Base-by-base conservation (phyloP, 108 stramenopile species). In the Skeletonema costatum region DNA sequence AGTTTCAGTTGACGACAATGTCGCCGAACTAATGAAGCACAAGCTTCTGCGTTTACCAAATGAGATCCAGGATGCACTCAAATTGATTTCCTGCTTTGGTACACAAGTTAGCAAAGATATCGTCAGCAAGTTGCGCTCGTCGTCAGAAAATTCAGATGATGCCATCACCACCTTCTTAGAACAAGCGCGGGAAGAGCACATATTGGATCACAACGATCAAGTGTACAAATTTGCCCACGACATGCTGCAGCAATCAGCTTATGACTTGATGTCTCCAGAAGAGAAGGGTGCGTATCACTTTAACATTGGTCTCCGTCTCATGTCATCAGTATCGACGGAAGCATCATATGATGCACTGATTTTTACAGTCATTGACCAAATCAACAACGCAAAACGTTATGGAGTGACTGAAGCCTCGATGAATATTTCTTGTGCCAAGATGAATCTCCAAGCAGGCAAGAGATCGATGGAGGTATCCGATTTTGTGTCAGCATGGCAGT, bases 231-330 rank as follows among this genome's bases (percentile, higher is more conserved):
- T 88, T 50, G 60, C 60, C 12, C 88, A 88, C 56, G 88, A 88
- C 62, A 76, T 63, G 39, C 74, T 88, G 2, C 71, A 83, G 64
- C 83, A 88, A 70, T 80, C 88, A n/a, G 83, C 88, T 6, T 88
- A 88, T 51, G 73, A 64, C 14, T 53, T 88, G 56, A 76, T 88
- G 12, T 32, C 77, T 50, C 32, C 70, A 0, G 61, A 73, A 31
- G 64, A 74, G 7, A 73, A 68, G 35, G 38, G 39, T 56, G 62
- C 44, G 2, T 63, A 11, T 36, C 62, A 63, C 38, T 63, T 38
- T 36, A 63, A 29, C 5, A 32, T 63, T 33, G 62, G 62, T n/a
- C 50, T 51, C 19, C 58, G 69, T 25, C 61, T 68, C 32, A 58
- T 46, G 67, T 36, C 39, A 39, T 35, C 29, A 10, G 13, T 19